Conservation (phyloP, 2,329 filamentous ascomycete genomes). For the Aureobasidium sp. region DNA sequence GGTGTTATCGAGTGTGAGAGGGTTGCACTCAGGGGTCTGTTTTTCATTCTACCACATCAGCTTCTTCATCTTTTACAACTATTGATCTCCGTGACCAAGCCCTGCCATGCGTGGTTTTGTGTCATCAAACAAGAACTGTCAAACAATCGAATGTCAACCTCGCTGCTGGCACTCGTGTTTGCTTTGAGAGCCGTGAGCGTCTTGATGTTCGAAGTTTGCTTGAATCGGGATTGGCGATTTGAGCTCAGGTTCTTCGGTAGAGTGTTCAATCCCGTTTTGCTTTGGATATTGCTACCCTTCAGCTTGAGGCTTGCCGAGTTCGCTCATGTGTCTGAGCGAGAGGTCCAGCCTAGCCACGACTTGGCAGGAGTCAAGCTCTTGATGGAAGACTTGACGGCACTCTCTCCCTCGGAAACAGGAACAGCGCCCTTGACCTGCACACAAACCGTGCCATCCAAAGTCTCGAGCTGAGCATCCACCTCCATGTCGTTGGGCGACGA, state of each 20-base stretch:
- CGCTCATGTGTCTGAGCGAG: slow-evolving; percentile 1
- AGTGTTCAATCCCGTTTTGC: background rate
- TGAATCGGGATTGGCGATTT: too few relatives aligned
- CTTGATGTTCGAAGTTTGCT: background rate
- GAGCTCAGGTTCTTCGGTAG: too few relatives aligned
- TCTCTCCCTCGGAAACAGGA: background rate
- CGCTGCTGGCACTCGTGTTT: background rate
- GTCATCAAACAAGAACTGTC: background rate
- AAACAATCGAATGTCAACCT: background rate
- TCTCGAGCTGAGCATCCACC: slow-evolving; percentile 48
- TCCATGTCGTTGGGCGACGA: slow-evolving; percentile 30
- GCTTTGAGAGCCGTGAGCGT: background rate
- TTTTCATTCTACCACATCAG: background rate
- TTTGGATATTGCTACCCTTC: background rate
- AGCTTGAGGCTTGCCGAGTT: background rate
- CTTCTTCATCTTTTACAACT: background rate
- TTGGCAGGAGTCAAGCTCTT: slow-evolving; percentile 8
- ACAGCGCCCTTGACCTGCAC: slow-evolving; percentile 42
- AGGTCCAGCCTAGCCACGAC: slow-evolving; percentile 10
- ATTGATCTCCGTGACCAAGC: background rate
- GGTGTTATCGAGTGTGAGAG: background rate
- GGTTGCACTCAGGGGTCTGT: background rate
- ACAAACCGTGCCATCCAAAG: slow-evolving; percentile 46
- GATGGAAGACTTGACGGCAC: background rate
- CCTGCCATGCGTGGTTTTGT: background rate